Base-by-base conservation (phyloP, 192 early-diverging fungal genomes). In the Paraglomus occultum region DNA sequence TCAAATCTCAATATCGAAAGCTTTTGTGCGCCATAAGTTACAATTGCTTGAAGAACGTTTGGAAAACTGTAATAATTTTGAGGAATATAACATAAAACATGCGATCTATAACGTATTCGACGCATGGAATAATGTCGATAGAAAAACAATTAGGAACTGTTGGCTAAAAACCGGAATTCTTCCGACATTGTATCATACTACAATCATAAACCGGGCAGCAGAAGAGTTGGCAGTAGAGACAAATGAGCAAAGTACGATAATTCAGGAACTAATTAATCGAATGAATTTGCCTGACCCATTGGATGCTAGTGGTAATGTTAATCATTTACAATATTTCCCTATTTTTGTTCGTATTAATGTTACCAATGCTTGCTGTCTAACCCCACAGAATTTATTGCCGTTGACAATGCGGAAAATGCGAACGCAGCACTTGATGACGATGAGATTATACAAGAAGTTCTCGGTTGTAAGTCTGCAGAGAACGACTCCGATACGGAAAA, bases 161-260 rank as follows among this genome's bases (percentile, higher is more conserved):
- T 58, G 38, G 31, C 42, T 58, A n/a, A 58, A 58, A 58, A 58
- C 38, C n/a, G 55, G 31, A 10, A 58, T 58, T 58, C 23, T 58
- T 23, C 2, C 2, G 0, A 58, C 9, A 39, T 58, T n/a, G n/a
- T n/a, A n/a, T n/a, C n/a, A n/a, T n/a, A n/a, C n/a, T n/a, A n/a
- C n/a, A n/a, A n/a, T n/a, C n/a, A n/a, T n/a, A n/a, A n/a, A n/a
- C n/a, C n/a, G n/a, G n/a, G n/a, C n/a, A 58, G 8, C 17, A 22
- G 23, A 58, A 39, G n/a, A 18, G 15, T 14, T 17, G 18, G 3
- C 22, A 55, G 14, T 8, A 55, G 53, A 55, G 22, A 17, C 53
- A 10, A 49, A 49, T 15, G 8, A 49, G 15, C 48, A 49, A 49
- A 49, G 8, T 49, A 49, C 8, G 8, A 15, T 15, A 58, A 6